These are phyloP conservation scores for Colletotrichum somersetense DNA, from an alignment of 2,329 filamentous ascomycete species.

Conservation along the genomic window DNA sequence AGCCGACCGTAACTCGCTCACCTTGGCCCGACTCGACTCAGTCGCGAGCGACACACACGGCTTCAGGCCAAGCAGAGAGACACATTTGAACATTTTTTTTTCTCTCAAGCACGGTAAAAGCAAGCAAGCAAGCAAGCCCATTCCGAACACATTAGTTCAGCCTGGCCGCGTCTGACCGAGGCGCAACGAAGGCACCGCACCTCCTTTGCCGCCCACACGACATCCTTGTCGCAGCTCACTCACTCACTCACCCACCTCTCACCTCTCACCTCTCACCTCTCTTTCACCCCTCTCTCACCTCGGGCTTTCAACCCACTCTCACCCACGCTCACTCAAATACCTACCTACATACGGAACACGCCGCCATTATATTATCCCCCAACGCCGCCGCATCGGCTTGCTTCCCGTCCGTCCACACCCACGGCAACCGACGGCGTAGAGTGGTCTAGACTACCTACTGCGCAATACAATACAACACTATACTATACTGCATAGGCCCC, in stretches of 20 bases:
- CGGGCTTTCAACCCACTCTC: background rate
- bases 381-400: constrained; percentile 19
- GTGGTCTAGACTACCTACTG: constrained; percentile 30
- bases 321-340: background rate
- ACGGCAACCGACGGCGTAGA: constrained; percentile 34
- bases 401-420: constrained; percentile 4
- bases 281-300: background rate
- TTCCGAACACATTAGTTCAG: background rate
- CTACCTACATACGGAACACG: background rate
- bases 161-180: constrained; percentile 33
- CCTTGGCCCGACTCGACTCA: constrained; percentile 1
- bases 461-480: background rate
- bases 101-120: background rate
- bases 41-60: constrained; percentile 15
- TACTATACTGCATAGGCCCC: too few species aligned
- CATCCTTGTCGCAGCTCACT: constrained; percentile 17
- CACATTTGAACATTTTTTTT: background rate
- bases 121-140: background rate
- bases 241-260: background rate
- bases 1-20: background rate
- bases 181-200: constrained; percentile 3
- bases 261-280: too few species aligned
- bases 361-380: background rate
- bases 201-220: constrained; percentile 35
- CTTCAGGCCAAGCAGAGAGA: constrained; percentile 8